These are phyloP conservation scores for Triticum monococcum DNA, from an alignment of 176 grass and related monocot species.

Conservation along the genomic window DNA sequence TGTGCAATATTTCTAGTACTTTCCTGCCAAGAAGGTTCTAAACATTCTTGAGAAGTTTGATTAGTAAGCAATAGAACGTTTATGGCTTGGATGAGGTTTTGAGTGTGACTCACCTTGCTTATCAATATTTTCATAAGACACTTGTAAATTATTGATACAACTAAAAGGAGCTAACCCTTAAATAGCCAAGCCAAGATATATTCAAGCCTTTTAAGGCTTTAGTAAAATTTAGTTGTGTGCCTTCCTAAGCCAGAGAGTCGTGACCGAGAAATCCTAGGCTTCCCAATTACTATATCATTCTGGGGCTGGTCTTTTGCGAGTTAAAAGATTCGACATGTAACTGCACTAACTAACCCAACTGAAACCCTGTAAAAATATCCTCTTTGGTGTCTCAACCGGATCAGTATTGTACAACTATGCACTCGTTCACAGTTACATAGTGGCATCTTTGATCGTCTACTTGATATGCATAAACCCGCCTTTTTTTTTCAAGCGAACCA, in stretches of 20 bases:
- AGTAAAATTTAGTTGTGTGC: neutral
- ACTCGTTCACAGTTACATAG: neutral
- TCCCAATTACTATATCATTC: neutral
- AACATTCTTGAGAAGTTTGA: neutral
- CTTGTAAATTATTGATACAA: neutral
- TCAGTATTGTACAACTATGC: neutral
- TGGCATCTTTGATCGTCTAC: neutral
- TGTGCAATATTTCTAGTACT: neutral
- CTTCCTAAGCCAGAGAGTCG: neutral
- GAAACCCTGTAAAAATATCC: neutral
- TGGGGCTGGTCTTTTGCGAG: neutral
- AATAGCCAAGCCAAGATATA: neutral
- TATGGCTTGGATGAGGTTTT: neutral
- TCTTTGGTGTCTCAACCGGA: neutral
- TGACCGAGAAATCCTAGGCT: neutral
- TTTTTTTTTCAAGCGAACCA: neutral
- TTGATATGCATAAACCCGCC: neutral
- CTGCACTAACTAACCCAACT: neutral
- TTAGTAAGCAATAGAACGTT: neutral
- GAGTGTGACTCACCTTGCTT: neutral
- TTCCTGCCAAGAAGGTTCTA: neutral
- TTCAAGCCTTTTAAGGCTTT: neutral
- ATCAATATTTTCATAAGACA: neutral
- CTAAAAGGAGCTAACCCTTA: neutral
- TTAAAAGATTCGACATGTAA: neutral